Percentiles rank a stretch among this genome's conserved stretches.
phyloP scores from a whole-genome alignment of 1,284 basidiomycete species.

The Cutaneotrichosporon mucoides region DNA sequence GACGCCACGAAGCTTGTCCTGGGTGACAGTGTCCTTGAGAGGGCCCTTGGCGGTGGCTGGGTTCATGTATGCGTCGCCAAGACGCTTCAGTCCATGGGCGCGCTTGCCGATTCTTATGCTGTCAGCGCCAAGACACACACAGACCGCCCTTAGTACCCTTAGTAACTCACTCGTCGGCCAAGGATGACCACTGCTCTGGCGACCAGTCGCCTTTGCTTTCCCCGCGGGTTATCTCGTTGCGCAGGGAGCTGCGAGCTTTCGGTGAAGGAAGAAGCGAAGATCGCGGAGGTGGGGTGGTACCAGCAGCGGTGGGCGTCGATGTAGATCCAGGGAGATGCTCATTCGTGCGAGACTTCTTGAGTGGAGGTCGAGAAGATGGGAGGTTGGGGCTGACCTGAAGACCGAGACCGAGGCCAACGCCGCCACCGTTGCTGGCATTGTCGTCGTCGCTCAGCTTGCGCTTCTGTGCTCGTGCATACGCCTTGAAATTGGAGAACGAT shows the following conservation, averaged over 20 bases:
- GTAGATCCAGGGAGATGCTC: neutral
- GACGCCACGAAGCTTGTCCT: conserved; percentile 41
- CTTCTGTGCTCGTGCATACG: conserved; percentile 17
- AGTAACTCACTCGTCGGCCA: conserved; percentile 9
- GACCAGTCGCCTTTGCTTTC: conserved; percentile 18
- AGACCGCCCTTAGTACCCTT: neutral
- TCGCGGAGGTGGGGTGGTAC: neutral
- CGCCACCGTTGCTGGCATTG: conserved; percentile 5
- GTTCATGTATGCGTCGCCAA: conserved; percentile 39
- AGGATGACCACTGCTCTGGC: conserved; percentile 15
- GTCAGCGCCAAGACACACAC: conserved; percentile 6
- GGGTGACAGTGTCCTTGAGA: conserved; percentile 21
- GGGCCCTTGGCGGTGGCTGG: conserved; percentile 23
- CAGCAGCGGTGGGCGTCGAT: neutral
- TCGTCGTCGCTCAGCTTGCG: conserved; percentile 8
- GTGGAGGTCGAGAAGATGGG: conserved; percentile 6
- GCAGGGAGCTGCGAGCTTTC: conserved; percentile 11
- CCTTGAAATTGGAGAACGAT: conserved; percentile 15
- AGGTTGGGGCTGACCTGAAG: neutral
- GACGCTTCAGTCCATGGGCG: conserved; percentile 36
- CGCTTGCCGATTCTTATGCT: conserved; percentile 20
- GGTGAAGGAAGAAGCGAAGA: neutral
- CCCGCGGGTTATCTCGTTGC: conserved; percentile 21
- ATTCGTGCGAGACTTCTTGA: conserved; percentile 17
- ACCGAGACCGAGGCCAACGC: conserved; percentile 25